Conservation (phyloP, 1,139 yeast genomes). For the Magnusiomyces ingens region DNA sequence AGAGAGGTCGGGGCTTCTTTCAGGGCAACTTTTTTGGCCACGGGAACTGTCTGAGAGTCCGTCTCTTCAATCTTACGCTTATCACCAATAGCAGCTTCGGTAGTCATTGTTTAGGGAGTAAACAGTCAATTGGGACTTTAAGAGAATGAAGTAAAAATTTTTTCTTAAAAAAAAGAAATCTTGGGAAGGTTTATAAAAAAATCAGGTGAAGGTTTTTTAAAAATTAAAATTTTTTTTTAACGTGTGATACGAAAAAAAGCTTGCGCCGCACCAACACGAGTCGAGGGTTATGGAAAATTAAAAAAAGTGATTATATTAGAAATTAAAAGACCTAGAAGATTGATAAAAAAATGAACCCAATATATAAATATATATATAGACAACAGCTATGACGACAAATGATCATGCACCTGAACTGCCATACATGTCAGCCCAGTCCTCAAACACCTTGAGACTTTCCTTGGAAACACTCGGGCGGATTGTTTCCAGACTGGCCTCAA, state of each 20-base stretch:
- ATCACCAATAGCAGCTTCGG: not conserved
- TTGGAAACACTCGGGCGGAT: slow-evolving; percentile 88
- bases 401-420: slow-evolving; percentile 85
- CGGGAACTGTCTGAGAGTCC: not conserved
- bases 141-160: no score
- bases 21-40: not conserved
- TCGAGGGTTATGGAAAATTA: no score
- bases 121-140: no score
- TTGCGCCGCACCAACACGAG: no score
- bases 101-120: not conserved
- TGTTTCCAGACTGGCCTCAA: slow-evolving; percentile 66
- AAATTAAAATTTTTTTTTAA: no score
- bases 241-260: no score
- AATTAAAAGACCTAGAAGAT: no score
- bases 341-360: no score
- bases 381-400: not conserved
- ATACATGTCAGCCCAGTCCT: slow-evolving; percentile 83
- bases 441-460: slow-evolving; percentile 74
- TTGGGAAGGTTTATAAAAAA: no score
- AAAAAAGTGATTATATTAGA: no score
- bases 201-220: no score
- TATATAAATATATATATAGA: not conserved
- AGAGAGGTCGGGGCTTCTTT: not conserved
- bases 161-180: no score
- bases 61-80: not conserved